Evolutionary conservation across 805 yeast genomes (phyloP), one percentile per base, ranked within the genome.

Genomic region (Torulaspora delbrueckii): DNA sequence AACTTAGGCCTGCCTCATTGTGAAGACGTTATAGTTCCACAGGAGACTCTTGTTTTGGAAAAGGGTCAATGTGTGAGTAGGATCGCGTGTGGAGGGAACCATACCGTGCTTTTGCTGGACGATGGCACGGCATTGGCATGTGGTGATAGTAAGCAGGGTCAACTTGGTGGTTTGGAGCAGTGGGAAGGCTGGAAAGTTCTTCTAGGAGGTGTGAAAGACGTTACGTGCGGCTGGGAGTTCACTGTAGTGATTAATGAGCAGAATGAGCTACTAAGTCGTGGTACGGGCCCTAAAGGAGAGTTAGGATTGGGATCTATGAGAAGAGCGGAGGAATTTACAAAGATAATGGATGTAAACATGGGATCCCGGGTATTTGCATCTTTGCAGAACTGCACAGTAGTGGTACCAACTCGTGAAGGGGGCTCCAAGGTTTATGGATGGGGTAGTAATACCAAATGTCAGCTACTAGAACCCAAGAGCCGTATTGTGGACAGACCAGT

Each of bases 81-180:
- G 52, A 69, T 89, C 9, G 75, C 72, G 0, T 80, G 89, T 55
- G 97, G 96, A 3, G 97, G 98, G 0, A 90, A 90, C 55, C 97
- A 91, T 60, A 82, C 95, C 0, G 55, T 86, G 13, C 50, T 87
- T 2, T 60, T 88, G 6, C 60, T 76, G 9, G 68, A 64, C 1
- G 65, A 72, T 38, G 91, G 91, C 1, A 60, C 65, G 0, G 61
- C 82, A 1, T 81, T 64, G 51, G 76, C 76, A 0, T 54, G 78
- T 40, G 97, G 97, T 1, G 78, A 71, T 45, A 82, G 81, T 54
- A 42, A 65, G 0, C 43, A 51, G 34, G 81, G 84, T 1, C 89
- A 85, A 60, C 74, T 58, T 6, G 31, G 31, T 10, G 39, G 36
- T 6, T 40, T 40, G 10, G 36, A 23, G n/a, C 13, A 22, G 34